phyloP scores from a whole-genome alignment of 83 land plant genomes.

The Thuja plicata region DNA sequence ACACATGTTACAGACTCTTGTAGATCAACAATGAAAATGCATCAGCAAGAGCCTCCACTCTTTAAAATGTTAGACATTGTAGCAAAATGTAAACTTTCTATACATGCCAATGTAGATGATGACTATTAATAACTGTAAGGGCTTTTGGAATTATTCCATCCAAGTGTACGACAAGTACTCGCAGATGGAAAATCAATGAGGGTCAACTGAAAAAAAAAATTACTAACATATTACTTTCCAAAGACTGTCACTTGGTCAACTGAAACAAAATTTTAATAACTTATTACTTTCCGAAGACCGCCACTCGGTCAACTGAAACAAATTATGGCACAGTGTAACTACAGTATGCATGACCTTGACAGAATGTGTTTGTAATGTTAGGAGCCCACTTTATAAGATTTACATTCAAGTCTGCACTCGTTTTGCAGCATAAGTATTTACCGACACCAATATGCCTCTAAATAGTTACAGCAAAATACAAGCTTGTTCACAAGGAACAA shows the following conservation, averaged over 20 bases:
- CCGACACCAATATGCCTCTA: not conserved
- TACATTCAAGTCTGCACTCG: not conserved
- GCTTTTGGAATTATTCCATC: not conserved
- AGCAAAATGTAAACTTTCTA: not conserved
- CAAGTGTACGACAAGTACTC: not conserved
- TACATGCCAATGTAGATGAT: not conserved
- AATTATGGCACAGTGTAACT: not conserved
- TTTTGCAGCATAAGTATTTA: not conserved
- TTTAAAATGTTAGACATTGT: not conserved
- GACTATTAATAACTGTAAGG: not conserved
- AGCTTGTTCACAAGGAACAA: not conserved
- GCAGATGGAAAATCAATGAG: not conserved
- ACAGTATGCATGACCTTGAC: not conserved
- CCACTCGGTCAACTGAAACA: not conserved
- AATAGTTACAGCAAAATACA: slow-evolving; percentile 11
- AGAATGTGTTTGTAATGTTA: not conserved
- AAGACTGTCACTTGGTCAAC: not conserved
- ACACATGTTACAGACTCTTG: not conserved
- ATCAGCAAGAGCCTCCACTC: not conserved
- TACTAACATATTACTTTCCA: not conserved
- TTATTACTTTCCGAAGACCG: not conserved
- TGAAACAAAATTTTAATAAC: not conserved
- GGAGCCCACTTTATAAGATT: not conserved
- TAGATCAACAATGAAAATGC: not conserved
- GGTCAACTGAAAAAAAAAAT: not conserved